Conservation (phyloP, 129 eudicot species). For the Silybum marianum region DNA sequence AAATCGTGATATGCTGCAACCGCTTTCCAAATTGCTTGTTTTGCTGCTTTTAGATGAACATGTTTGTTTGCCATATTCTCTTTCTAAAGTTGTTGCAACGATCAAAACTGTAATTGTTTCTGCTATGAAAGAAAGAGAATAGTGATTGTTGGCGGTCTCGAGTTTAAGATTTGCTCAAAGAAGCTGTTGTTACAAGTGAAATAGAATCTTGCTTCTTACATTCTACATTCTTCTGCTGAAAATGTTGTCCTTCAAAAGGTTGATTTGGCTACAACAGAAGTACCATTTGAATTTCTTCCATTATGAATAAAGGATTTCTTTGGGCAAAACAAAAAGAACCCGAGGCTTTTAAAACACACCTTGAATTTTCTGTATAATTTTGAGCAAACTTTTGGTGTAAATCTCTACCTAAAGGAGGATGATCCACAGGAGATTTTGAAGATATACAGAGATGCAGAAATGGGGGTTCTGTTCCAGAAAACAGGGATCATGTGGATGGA, state of each 20-base stretch:
- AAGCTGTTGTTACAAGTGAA: conserved; percentile 50
- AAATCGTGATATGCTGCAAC: conserved; percentile 30
- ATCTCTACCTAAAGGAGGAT: too few relatives aligned
- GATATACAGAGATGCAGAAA: too few relatives aligned
- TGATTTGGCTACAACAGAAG: conserved; percentile 73
- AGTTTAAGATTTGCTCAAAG: too few relatives aligned
- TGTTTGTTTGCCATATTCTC: conserved; percentile 68
- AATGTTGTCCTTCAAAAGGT: conserved; percentile 69
- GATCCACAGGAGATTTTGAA: too few relatives aligned
- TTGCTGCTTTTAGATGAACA: conserved; percentile 68
- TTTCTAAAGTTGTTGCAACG: conserved; percentile 48
- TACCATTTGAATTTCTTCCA: too few relatives aligned
- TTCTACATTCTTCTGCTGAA: conserved; percentile 84
- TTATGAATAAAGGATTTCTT: too few relatives aligned
- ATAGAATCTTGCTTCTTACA: conserved; percentile 84
- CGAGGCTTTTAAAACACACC: too few relatives aligned
- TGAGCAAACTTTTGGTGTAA: too few relatives aligned
- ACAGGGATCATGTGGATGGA: too few relatives aligned
- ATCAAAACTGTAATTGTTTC: conserved; percentile 60
- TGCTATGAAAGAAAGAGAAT: conserved; percentile 53
- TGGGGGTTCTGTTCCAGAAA: too few relatives aligned
- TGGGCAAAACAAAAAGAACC: too few relatives aligned
- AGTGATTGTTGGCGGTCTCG: conserved; percentile 69
- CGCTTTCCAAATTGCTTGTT: conserved; percentile 61
- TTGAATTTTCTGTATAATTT: too few relatives aligned